phyloP scores from a whole-genome alignment of 139 green algal species.

The Closterium sp. region DNA sequence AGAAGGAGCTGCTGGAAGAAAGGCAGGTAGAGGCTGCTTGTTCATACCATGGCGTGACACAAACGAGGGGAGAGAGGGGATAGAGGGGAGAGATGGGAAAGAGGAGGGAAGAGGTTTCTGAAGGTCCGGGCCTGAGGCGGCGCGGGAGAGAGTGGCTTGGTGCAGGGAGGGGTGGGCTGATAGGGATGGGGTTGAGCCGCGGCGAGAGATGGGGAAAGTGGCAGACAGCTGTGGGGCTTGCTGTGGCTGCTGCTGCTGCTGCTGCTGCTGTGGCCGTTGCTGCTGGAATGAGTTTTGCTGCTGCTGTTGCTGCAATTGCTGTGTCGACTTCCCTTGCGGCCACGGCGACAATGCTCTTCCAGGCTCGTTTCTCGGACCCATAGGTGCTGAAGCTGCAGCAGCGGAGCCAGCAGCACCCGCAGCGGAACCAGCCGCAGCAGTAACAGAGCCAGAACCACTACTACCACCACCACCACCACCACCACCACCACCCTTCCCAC shows the following conservation, averaged over 20 bases:
- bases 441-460: neutral
- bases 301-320: neutral
- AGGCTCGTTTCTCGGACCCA: neutral
- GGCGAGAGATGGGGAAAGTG: neutral
- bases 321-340: neutral
- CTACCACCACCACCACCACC: neutral
- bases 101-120: neutral
- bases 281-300: neutral
- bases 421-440: neutral
- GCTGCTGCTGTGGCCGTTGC: neutral
- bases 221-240: neutral
- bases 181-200: neutral
- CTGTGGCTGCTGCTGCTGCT: neutral
- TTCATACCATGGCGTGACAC: neutral
- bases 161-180: neutral
- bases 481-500: too few relatives aligned
- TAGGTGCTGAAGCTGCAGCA: neutral
- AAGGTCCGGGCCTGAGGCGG: neutral
- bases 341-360: neutral
- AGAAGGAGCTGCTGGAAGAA: neutral
- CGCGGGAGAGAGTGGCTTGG: neutral
- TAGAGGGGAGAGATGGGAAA: neutral
- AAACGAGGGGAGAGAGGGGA: neutral
- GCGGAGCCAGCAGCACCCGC: neutral
- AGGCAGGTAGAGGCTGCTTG: neutral